These are phyloP conservation scores for Starmerella etchellsii DNA, from an alignment of 805 yeast genomes.

Conservation along the genomic window DNA sequence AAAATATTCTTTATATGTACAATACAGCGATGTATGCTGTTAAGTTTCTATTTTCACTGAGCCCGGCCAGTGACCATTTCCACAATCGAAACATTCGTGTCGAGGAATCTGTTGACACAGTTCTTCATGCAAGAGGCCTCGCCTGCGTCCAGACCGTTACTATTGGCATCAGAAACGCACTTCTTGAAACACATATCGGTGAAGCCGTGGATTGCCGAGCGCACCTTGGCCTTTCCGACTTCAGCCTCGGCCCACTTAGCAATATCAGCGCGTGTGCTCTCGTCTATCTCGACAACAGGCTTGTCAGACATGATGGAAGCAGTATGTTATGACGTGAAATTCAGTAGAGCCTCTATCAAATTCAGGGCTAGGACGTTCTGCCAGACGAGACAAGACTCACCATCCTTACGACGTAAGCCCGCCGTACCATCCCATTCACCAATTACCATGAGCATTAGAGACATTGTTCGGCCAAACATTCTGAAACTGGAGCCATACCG, in stretches of 20 bases:
- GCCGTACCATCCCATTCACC: neutral
- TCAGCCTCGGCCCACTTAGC: conserved; percentile 67
- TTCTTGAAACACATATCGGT: conserved; percentile 85
- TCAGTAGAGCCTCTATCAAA: too few relatives aligned
- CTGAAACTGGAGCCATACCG: conserved; percentile 75
- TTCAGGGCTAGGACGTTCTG: too few relatives aligned
- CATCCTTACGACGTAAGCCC: too few relatives aligned
- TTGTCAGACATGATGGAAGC: neutral
- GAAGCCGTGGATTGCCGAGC: conserved; percentile 61
- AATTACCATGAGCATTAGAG: conserved; percentile 25
- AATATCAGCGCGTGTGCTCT: conserved; percentile 58
- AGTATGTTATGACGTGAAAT: neutral
- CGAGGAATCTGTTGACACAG: conserved; percentile 77
- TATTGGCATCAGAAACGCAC: conserved; percentile 41
- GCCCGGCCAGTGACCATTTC: conserved; percentile 26
- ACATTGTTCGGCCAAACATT: conserved; percentile 75
- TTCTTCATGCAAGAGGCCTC: conserved; percentile 67
- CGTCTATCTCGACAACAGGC: conserved; percentile 41
- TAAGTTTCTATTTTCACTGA: neutral
- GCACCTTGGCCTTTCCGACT: conserved; percentile 76
- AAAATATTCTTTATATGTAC: too few relatives aligned
- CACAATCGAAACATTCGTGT: conserved; percentile 75
- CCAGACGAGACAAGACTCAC: too few relatives aligned
- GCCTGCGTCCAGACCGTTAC: conserved; percentile 34
- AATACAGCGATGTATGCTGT: too few relatives aligned